A percentile compares a stretch with the other conserved stretches of the same genome.
Conservation (phyloP, 129 eudicot genomes). For the Tanacetum coccineum region DNA sequence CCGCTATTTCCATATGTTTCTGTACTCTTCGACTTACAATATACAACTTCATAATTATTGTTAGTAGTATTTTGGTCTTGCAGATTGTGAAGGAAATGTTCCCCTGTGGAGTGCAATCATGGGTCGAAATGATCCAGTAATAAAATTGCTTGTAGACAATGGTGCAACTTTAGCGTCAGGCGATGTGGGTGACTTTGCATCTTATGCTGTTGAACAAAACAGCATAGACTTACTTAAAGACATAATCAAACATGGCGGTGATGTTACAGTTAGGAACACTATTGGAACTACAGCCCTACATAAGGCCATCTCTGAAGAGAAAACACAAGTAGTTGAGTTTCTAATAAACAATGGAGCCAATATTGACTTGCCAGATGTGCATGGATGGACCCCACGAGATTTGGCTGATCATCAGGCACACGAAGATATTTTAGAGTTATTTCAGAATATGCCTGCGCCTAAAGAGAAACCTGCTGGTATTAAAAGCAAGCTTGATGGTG, state of each 20-base stretch:
- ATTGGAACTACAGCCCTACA: conserved; percentile 82
- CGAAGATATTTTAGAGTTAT: conserved; percentile 54
- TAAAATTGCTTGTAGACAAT: conserved; percentile 54
- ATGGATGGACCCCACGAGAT: conserved; percentile 82
- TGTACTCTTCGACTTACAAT: neutral
- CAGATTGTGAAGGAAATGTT: conserved; percentile 74
- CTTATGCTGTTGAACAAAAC: conserved; percentile 59
- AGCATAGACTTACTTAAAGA: conserved; percentile 57
- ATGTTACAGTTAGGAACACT: conserved; percentile 43
- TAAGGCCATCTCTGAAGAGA: conserved; percentile 59
- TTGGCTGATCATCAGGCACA: conserved; percentile 69
- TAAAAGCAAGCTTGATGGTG: conserved; percentile 29
- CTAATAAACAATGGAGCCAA: conserved; percentile 62
- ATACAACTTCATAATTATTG: neutral
- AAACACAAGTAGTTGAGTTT: conserved; percentile 56
- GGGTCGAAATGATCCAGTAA: conserved; percentile 49
- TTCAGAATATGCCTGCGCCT: conserved; percentile 30
- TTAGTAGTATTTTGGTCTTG: conserved; percentile 18
- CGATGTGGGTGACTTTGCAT: conserved; percentile 63
- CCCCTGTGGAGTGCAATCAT: conserved; percentile 83
- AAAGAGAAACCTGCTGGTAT: conserved; percentile 10
- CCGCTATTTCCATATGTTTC: neutral
- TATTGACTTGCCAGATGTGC: conserved; percentile 62
- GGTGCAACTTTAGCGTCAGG: conserved; percentile 64
- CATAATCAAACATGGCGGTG: conserved; percentile 59